phyloP scores from a whole-genome alignment of 495 filamentous ascomycete genomes.

The Letharia lupina region DNA sequence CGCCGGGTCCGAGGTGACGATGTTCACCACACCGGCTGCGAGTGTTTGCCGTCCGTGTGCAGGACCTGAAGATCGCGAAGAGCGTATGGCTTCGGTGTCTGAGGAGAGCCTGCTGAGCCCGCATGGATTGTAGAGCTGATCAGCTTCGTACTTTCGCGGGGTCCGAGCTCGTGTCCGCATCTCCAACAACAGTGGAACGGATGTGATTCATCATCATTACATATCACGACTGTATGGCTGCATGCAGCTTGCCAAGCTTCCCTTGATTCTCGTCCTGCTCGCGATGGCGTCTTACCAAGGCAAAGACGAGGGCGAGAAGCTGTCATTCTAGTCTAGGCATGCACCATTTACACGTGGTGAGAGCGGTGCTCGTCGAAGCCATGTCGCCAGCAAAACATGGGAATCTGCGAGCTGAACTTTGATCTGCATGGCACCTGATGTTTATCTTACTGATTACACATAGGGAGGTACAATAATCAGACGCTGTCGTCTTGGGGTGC shows the following conservation, averaged over 20 bases:
- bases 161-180: neutral
- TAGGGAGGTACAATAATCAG: neutral
- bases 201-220: constrained; percentile 3
- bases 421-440: neutral
- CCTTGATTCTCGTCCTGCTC: neutral
- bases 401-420: no score
- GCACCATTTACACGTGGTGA: neutral
- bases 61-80: neutral
- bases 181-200: neutral
- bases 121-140: neutral
- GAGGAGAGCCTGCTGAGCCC: neutral
- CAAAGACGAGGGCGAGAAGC: neutral
- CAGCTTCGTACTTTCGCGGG: neutral
- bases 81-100: neutral
- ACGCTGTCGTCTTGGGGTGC: neutral
- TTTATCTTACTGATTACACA: neutral
- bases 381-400: neutral
- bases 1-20: neutral
- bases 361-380: neutral
- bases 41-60: neutral
- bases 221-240: neutral
- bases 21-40: neutral
- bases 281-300: neutral
- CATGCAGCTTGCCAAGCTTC: neutral
- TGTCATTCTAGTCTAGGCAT: neutral